These are phyloP conservation scores for Trichoderma harzianum DNA, from an alignment of 2,329 filamentous ascomycete genomes.

Conservation along the genomic window DNA sequence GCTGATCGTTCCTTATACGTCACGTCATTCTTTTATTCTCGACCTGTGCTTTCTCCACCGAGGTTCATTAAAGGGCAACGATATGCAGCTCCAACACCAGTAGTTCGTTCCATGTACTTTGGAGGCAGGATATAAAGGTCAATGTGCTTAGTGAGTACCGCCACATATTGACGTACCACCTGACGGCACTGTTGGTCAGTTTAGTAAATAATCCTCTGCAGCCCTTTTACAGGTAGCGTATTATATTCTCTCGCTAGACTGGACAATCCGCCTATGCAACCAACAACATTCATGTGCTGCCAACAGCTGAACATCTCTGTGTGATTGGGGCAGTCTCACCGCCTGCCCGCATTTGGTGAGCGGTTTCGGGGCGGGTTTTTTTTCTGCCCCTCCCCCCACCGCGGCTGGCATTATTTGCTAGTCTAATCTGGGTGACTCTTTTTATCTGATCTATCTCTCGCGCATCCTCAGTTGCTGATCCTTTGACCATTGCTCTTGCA, in stretches of 20 bases:
- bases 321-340: slow-evolving; percentile 2
- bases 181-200: not conserved
- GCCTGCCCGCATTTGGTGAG: slow-evolving; percentile 10
- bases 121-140: not conserved
- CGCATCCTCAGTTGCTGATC: not conserved
- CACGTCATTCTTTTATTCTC: not conserved
- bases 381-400: slow-evolving; percentile 24
- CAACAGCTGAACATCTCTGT: not conserved
- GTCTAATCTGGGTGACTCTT: not conserved
- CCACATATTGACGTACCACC: not conserved
- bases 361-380: slow-evolving; percentile 20
- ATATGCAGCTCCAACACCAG: not conserved
- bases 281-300: not conserved
- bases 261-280: not conserved
- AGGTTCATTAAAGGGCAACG: not conserved
- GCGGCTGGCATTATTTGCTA: not conserved
- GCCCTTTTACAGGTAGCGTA: not conserved
- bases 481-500: not conserved
- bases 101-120: not conserved
- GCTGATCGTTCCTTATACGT: not conserved
- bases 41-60: not conserved
- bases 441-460: not conserved
- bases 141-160: not conserved
- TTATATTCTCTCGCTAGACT: not conserved
- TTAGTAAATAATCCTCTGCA: not conserved